Evolutionary conservation across 345 rosid species (phyloP), one percentile per base, ranked within the genome.

Genomic region (Eucalyptus marginata): DNA sequence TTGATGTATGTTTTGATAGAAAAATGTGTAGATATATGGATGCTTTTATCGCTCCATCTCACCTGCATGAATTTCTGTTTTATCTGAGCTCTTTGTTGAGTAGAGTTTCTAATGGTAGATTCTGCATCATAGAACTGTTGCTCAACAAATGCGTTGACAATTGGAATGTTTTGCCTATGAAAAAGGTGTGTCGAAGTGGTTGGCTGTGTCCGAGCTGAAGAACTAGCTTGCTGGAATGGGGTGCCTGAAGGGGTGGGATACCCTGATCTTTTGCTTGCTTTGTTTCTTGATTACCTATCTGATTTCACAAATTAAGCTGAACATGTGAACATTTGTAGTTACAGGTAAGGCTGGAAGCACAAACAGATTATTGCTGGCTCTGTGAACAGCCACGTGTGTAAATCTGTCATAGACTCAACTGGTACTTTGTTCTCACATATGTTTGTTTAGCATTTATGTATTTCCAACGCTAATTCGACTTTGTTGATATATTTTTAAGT

Each of bases 331-430:
- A 71, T 76, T 36, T 86, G 29, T 86, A 13, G 10, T 71, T 62
- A 56, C 90, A 96, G 98, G 98, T 94, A 90, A 93, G 98, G 92
- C 92, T 97, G 87, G 98, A 97, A 94, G 97, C 95, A 88, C 95
- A 91, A 91, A 94, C 95, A 11, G 91, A 95, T 79, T 94, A 94
- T 90, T 96, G 99, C 91, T 96, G 98, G 97, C 98, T 97, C 52
- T 96, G 98, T 88, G 98, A 97, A 89, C 83, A 93, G 79, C 97
- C 98, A 87, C 95, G 96, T 95, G 27, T 87, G 89, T 58, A 13
- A 83, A 87, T 29, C 1, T 24, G 6, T 68, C 29, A 18, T 44
- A 29, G 12, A 58, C 33, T 11, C 14, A 47, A 13, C 31, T 13
- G 29, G 11, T 56, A 24, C 27, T 20, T 24, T 56, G 62, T 56